Evolutionary conservation across 2,329 filamentous ascomycete species (phyloP), one percentile per base, ranked within the genome.

Genomic region (Aspergillus sp.): DNA sequence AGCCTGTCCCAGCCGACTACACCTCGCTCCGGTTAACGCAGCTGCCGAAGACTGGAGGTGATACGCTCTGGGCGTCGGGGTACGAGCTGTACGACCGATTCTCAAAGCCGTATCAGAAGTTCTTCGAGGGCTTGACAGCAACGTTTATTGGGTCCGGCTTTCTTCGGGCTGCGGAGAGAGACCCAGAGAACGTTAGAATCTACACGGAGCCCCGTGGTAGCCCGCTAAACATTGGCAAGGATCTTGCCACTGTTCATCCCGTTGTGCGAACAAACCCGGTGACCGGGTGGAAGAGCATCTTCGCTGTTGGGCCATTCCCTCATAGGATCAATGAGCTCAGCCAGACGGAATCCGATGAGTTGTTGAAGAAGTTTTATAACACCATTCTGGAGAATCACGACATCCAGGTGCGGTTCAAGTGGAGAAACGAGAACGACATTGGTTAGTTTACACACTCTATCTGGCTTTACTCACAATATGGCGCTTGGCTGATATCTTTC

Each of bases 61-160:
- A 85, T 65, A 87, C 85, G 0, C 76, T 88, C 5, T 88, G 84
- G 83, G 85, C 84, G 0, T 85, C 82, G 1, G 83, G 83, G 0
- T 87, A 87, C 62, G 84, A 87, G 59, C 68, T 86, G 11, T 88
- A 86, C 60, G 84, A 88, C 61, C 79, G 82, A 24, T 74, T 88
- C 52, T 84, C 80, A 3, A 71, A 73, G 2, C 72, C 80, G 0
- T 80, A 81, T 49, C 81, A 81, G 52, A 70, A 71, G 20, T 86
- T 86, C 65, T 74, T 86, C 24, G 83, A 87, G 50, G 66, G 68
- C 0, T 67, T 87, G 7, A 85, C 81, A 0, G 84, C 78, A 3
- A 82, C 79, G 0, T 81, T 75, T 47, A 79, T 78, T 55, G 76
- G 75, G 0, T 74, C 79, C 0, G 65, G 67, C 1, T 85, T 83